Evolutionary conservation across 805 yeast species (phyloP), one percentile per base, ranked within the genome.

Genomic region (Metschnikowia continentalis): DNA sequence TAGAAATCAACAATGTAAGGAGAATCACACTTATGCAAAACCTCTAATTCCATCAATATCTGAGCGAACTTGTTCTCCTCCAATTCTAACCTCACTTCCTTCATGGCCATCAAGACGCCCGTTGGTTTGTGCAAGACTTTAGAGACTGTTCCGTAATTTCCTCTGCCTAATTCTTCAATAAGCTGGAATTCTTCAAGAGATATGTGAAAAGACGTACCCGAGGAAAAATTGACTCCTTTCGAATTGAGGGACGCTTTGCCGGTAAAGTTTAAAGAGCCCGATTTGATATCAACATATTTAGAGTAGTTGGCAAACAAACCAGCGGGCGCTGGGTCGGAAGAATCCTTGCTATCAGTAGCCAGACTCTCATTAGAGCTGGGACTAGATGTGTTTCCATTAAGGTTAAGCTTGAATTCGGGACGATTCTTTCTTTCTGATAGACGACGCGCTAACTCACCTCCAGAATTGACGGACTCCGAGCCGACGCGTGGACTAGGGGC

Each of bases 31-130:
- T 86, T 88, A 70, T 94, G 98, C 56, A 94, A 77, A 48, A 94
- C 86, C 61, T 94, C 98, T 54, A 94, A 75, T 67, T 94, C 99
- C 98, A 94, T 94, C 60, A 94, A 74, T 57, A 94, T 94, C 64
- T 94, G 98, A 54, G 92, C 80, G 66, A 94, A 88, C 65, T 90
- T 90, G n/a, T 88, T 79, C 61, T 92, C 97, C 64, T 94, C 98
- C 53, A 94, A 76, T 66, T 92, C 98, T 42, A 94, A 72, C 48
- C 97, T 76, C 42, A 94, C 96, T 67, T 94, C 98, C 68, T 94
- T 94, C 95, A 94, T 90, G 1, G 98, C 98, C 97, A 94, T 90
- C 17, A 83, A 70, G 17, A 92, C 87, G 19, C 90, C 88, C 0
- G 96, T 90, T 11, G 98, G 98, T 62, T 84, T 89, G 68, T 94